Base-by-base conservation (phyloP, 192 early-diverging fungal genomes). In the Podila verticillata region DNA sequence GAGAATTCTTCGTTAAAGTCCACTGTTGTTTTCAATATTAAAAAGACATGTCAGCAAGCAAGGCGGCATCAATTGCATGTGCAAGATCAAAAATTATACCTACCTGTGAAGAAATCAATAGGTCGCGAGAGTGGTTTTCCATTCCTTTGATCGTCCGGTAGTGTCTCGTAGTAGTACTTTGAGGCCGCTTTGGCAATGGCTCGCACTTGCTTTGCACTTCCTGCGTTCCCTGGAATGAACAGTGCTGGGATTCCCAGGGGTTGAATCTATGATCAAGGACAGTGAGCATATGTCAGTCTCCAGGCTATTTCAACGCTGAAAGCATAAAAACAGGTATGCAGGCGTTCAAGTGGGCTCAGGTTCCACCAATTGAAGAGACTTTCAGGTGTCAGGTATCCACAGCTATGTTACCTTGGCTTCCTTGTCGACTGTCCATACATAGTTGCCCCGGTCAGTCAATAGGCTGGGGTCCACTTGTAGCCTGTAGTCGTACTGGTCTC, bases 171-270 rank as follows among this genome's bases (percentile, higher is more conserved):
- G 80, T 91, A 93, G 48, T 89, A 86, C 10, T 82, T 69, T 9
- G 94, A 82, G 19, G 93, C 82, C 32, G 91, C 91, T 20, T 93
- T 86, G 17, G 95, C 96, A 36, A 99, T 87, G 34, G 94, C 95
- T 39, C 95, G 85, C 24, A 93, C 88, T 86, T 99, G 98, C 75
- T 95, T 94, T 73, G 93, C 93, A 73, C 93, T 96, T 22, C 98
- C 98, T 28, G 96, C 95, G 63, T 98, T 95, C 0, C 98, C 98
- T 10, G 96, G 98, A 44, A 99, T 91, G 84, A 99, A 99, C 17
- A 99, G 84, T 0, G 96, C 90, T 1, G 98, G 98, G 35, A 96
- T 89, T 44, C 95, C 92, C 22, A 83, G 82, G 32, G 93, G 91
- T 86, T 92, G 71, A 22, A 48, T 28, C 61, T 70, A 67, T 19